Evolutionary conservation across 2,329 filamentous ascomycete genomes (phyloP).

Genomic region (Ramularia collo-cygni): DNA sequence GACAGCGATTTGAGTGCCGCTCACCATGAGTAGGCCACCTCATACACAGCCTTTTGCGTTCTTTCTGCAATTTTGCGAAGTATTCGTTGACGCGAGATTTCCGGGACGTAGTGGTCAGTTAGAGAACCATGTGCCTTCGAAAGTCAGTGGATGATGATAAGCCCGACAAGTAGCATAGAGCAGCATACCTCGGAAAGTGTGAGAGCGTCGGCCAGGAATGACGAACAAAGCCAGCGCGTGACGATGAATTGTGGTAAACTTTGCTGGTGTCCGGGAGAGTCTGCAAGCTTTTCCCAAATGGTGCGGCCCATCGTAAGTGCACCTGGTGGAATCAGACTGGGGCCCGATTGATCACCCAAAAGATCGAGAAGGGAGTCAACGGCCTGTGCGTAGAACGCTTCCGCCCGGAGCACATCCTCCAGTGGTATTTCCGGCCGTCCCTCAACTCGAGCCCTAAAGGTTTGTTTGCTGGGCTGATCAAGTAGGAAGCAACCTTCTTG

Average conservation of each 20-base stretch:
- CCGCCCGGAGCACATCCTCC: conserved; percentile 73
- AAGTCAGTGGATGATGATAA: conserved; percentile 27
- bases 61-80: conserved; percentile 69
- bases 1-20: conserved; percentile 25
- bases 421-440: conserved; percentile 61
- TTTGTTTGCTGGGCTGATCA: conserved; percentile 74
- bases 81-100: conserved; percentile 75
- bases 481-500: conserved; percentile 88
- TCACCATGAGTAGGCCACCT: conserved; percentile 64
- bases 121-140: conserved; percentile 55
- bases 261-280: conserved; percentile 62
- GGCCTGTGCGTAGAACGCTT: conserved; percentile 81
- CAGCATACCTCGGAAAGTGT: conserved; percentile 73
- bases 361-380: conserved; percentile 77
- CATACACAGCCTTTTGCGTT: conserved; percentile 71
- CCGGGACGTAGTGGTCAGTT: conserved; percentile 84
- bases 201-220: conserved; percentile 75
- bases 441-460: conserved; percentile 59
- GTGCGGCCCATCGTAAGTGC: conserved; percentile 79
- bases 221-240: conserved; percentile 85
- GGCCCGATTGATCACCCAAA: conserved; percentile 69
- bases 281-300: conserved; percentile 61
- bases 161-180: not conserved
- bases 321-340: conserved; percentile 77
- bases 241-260: conserved; percentile 74